Evolutionary conservation across 2,329 filamentous ascomycete genomes (phyloP).

Genomic region (Helminthosporium solani): DNA sequence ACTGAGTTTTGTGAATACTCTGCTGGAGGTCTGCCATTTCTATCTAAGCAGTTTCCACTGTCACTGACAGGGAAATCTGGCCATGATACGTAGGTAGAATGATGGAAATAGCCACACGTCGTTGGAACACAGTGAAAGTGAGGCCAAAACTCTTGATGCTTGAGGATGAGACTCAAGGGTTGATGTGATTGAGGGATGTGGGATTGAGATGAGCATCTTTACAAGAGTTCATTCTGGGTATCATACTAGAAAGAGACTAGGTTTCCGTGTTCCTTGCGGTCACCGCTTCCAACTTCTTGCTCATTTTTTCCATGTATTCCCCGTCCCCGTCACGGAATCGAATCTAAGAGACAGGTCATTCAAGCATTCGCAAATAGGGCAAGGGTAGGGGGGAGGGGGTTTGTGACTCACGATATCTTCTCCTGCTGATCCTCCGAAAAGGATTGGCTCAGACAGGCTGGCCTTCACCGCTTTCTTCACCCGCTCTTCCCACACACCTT

Average conservation of each 20-base stretch:
- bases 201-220: too few species aligned
- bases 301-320: constrained; percentile 36
- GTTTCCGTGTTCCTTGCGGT: constrained; percentile 14
- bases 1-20: too few species aligned
- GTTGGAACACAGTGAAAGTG: too few species aligned
- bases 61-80: neutral
- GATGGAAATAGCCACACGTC: too few species aligned
- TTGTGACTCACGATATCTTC: constrained; percentile 67
- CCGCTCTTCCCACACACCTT: constrained; percentile 91
- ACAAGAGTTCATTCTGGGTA: too few species aligned
- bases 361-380: neutral
- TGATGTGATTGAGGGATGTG: too few species aligned
- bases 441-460: constrained; percentile 74
- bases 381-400: neutral
- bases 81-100: too few species aligned
- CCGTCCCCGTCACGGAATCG: constrained; percentile 40
- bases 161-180: too few species aligned
- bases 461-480: constrained; percentile 76
- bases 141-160: too few species aligned
- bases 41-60: too few species aligned
- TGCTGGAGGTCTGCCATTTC: too few species aligned
- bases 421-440: constrained; percentile 67
- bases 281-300: constrained; percentile 25
- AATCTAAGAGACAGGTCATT: constrained; percentile 31
- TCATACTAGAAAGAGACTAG: neutral